Evolutionary conservation across 139 green algal genomes (phyloP), one percentile per base, ranked within the genome.

Genomic region (Astrephomene gubernaculifera): DNA sequence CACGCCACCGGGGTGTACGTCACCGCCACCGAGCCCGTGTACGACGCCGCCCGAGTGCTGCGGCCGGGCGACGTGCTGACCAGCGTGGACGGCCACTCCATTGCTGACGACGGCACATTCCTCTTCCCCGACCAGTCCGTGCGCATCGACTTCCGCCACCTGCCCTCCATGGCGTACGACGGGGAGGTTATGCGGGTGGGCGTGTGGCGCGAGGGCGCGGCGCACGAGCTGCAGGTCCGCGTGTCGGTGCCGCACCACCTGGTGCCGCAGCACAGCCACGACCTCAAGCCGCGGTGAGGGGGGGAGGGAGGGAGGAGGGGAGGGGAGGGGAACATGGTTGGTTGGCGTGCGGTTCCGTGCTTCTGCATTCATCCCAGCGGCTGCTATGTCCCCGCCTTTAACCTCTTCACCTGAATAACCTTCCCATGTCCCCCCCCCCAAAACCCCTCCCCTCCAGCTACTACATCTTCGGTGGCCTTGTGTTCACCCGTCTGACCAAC

Each of bases 401-500:
- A n/a, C n/a, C n/a, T n/a, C n/a, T n/a, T n/a, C n/a, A n/a, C n/a
- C n/a, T n/a, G n/a, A n/a, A n/a, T n/a, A n/a, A n/a, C n/a, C n/a
- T n/a, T n/a, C n/a, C n/a, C n/a, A n/a, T n/a, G n/a, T 17, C 49
- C 17, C 49, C 17, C 49, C 49, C 49, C 49, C 17, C 49, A 17
- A 12, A 12, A 57, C 49, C 17, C n/a, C 29, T 31, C 61, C 27
- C 12, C 35, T n/a, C n/a, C 65, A 72, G 65, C 68, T 91, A 89
- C 87, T 88, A 79, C 79, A 91, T 92, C 52, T 93, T 95, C 22
- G 94, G 86, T 12, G 95, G 96, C 49, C 80, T 98, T 24, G 94
- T 98, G 25, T 98, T 98, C 91, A 93, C 88, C 0, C 76, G 68
- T 1, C 82, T 92, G 22, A 90, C 87, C 64, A 82, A 71, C 68